Conservation (phyloP, 1,284 basidiomycete species). For the Blastosporella zonata region DNA sequence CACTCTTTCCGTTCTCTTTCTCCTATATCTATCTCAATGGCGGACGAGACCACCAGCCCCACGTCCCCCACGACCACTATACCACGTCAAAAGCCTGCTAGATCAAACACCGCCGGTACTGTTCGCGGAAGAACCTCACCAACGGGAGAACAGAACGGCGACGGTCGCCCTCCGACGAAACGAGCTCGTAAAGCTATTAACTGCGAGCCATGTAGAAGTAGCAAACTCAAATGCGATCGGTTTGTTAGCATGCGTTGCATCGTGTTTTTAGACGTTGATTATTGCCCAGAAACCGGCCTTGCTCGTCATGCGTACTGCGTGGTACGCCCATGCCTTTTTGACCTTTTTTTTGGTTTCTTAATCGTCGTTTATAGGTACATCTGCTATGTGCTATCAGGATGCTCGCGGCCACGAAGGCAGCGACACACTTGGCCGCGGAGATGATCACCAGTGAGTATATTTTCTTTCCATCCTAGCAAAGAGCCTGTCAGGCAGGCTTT, state of each 20-base stretch:
- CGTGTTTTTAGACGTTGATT: constrained; percentile 10
- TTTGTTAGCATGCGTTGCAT: constrained; percentile 27
- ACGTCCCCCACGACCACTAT: constrained; percentile 39
- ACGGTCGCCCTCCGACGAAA: constrained; percentile 65
- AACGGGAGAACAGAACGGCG: constrained; percentile 41
- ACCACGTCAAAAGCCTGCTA: constrained; percentile 39
- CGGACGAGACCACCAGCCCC: constrained; percentile 40
- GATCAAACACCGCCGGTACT: constrained; percentile 34
- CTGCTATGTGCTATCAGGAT: constrained; percentile 74
- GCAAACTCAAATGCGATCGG: constrained; percentile 85
- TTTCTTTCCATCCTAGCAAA: constrained; percentile 13
- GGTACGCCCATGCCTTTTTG: constrained; percentile 37
- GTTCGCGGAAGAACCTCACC: constrained; percentile 50
- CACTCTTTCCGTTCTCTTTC: constrained; percentile 10
- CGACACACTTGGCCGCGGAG: constrained; percentile 47
- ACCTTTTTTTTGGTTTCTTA: constrained; percentile 19
- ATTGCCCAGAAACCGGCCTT: constrained; percentile 66
- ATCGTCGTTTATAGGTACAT: constrained; percentile 50
- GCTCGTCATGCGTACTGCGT: constrained; percentile 77
- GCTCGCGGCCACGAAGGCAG: constrained; percentile 50
- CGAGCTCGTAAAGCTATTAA: constrained; percentile 80
- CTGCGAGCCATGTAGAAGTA: constrained; percentile 79
- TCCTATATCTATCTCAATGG: constrained; percentile 32
- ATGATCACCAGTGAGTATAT: constrained; percentile 52
- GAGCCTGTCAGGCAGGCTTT: neutral